phyloP scores from a whole-genome alignment of 257 asterid genomes.

The Rubia yunnanensis region DNA sequence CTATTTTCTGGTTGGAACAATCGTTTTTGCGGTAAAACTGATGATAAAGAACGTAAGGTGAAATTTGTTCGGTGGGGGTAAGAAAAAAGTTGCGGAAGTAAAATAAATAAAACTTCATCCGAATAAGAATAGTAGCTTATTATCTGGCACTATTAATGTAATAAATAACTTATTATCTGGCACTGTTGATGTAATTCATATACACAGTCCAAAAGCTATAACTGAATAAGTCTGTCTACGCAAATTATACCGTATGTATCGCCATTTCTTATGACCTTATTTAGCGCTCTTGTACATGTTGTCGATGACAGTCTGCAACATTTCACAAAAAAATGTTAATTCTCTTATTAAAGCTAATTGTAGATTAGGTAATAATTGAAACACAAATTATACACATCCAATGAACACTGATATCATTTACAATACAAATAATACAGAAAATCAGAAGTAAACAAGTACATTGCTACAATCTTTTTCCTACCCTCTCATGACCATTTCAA shows the following conservation, averaged over 20 bases:
- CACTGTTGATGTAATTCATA: neutral
- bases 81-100: neutral
- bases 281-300: slow-evolving; percentile 62
- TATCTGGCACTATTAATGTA: neutral
- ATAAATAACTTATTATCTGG: neutral
- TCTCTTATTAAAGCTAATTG: too few species aligned
- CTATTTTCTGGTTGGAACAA: too few species aligned
- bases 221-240: neutral
- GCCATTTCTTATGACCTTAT: slow-evolving; percentile 16
- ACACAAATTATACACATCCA: too few species aligned
- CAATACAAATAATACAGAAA: too few species aligned
- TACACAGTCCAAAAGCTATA: neutral
- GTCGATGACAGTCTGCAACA: slow-evolving; percentile 56
- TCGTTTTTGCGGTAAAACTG: neutral
- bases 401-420: too few species aligned
- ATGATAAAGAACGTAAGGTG: too few species aligned
- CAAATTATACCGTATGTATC: neutral
- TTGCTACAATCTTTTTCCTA: too few species aligned
- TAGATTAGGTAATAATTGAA: too few species aligned
- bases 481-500: too few species aligned
- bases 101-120: neutral
- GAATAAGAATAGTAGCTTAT: neutral
- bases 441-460: too few species aligned
- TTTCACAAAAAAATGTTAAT: neutral
- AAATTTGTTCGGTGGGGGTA: neutral